Base-by-base conservation (phyloP, 2,329 filamentous ascomycete genomes). In the Trichoderma pleuroti region DNA sequence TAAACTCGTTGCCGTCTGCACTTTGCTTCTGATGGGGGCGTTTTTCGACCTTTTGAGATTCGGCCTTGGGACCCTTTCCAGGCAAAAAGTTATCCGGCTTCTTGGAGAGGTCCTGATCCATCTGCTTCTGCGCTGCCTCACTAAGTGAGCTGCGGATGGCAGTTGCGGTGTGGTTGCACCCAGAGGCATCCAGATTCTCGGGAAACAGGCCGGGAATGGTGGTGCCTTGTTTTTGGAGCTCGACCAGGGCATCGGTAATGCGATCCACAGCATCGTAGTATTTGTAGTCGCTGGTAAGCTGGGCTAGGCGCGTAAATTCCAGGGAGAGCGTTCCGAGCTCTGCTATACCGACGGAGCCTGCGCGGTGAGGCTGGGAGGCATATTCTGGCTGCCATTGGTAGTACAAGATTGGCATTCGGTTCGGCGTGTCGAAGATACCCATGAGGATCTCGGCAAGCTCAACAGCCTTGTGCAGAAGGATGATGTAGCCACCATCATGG, bases 241-340 rank as follows among this genome's bases (percentile, higher is more conserved):
- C 87, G 72, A 94, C 88, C 30, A 98, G 85, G 9, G 90, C 91
- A 77, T 97, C 85, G 21, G 93, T 97, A 76, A 98, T 92, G 72
- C 94, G 90, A 62, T 93, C 92, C 72, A 97, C 86, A 18, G 93
- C 94, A 81, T 97, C 94, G 77, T 97, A 98, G 81, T 97, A 98
- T 78, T 91, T 94, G 74, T 91, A 81, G 72, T 95, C 85, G 70
- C 89, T 88, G 0, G 94, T 97, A 73, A 98, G 84, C 80, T 98
- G 94, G 10, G 94, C 92, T 57, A 98, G 85, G 18, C 93, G 88
- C 1, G 93, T 97, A 79, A 98, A 97, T 79, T 98, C 94, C 84
- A 98, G 86, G 10, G 91, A 91, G 73, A 98, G 83, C 12, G 92
- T 93, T 2, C 92, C 94, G 36, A 96, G 80, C 80, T 96, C 93